Conservation (phyloP, 2,329 filamentous ascomycete genomes). For the Davidsoniella neocaledoniae region DNA sequence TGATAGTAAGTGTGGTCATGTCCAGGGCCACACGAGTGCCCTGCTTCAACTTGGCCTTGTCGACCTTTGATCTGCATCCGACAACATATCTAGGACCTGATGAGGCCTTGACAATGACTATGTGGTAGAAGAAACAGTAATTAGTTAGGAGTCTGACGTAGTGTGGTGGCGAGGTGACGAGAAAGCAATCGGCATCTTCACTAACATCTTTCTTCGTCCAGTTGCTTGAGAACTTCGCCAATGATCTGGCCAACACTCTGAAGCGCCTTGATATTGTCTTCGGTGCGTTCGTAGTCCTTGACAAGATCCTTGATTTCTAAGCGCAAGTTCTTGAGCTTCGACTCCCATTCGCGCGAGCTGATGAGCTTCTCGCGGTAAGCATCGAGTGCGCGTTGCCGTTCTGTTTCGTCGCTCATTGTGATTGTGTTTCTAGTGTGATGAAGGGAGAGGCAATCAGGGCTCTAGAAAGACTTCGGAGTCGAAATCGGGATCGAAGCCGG, state of each 20-base stretch:
- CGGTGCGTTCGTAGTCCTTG: slow-evolving; percentile 88
- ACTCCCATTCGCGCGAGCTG: slow-evolving; percentile 96
- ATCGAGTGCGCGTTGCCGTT: slow-evolving; percentile 53
- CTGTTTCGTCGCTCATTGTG: slow-evolving; percentile 27
- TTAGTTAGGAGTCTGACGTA: background rate
- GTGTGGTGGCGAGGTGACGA: slow-evolving; percentile 13
- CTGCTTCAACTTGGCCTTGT: slow-evolving; percentile 94
- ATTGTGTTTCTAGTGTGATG: background rate
- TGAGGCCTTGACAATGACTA: slow-evolving; percentile 97
- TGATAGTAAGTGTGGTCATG: slow-evolving; percentile 99
- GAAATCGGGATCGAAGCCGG: background rate
- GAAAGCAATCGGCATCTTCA: background rate
- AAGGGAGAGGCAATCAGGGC: background rate
- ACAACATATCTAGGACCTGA: slow-evolving; percentile 96
- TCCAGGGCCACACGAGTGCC: slow-evolving; percentile 93
- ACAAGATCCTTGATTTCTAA: slow-evolving; percentile 92
- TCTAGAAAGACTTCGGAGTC: background rate
- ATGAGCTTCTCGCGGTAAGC: slow-evolving; percentile 69
- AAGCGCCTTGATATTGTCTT: slow-evolving; percentile 98
- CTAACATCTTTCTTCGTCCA: slow-evolving; percentile 96
- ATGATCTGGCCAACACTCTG: slow-evolving; percentile 99
- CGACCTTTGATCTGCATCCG: slow-evolving; percentile 94
- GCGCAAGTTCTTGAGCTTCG: slow-evolving; percentile 85
- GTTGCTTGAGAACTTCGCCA: slow-evolving; percentile 94
- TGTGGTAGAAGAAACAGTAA: background rate